Base-by-base conservation (phyloP, 1,139 yeast genomes). In the Protomyces inouyei region DNA sequence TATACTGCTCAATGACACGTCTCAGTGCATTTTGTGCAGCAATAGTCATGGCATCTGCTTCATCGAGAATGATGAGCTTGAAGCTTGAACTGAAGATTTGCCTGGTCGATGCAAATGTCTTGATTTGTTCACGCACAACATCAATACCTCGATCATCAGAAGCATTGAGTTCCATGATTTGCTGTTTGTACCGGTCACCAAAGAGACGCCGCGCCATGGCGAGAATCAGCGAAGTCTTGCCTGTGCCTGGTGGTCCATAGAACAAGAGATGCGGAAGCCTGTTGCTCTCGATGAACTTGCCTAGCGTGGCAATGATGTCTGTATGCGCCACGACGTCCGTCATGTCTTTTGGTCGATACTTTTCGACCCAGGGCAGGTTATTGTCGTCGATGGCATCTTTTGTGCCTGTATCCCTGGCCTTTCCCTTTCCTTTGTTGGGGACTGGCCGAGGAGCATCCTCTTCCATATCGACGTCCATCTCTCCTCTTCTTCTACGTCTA, bases 41-140 rank as follows among this genome's bases (percentile, higher is more conserved):
- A 67, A 88, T 86, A 1, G 99, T 93, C 98, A 95, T 95, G 55
- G 98, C 96, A 76, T 95, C 98, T 0, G 98, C 98, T 77, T 95
- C 99, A 77, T 95, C 99, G 69, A 95, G 79, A 43, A 95, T 90
- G 67, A 95, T 87, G 70, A 95, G 79, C 73, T 95, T 95, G 80
- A 92, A 93, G 66, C 77, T 76, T 12, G 68, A 57, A 14, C 66
- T 57, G 16, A 57, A 95, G 65, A 95, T 93, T 74, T 95, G 98
- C 80, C 90, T 84, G 0, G 98, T 93, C 57, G 89, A 83, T 14
- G 95, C 95, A 75, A 88, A 88, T 71, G 85, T 86, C 76, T 88
- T 88, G 77, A 88, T 87, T 75, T 87, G 92, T 69, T 87, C 88
- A 67, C 95, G 80, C 18, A 88, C 95, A 54, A 88, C 95, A 71